phyloP scores from a whole-genome alignment of 1,284 basidiomycete genomes.

The Veloboletus limbatus region DNA sequence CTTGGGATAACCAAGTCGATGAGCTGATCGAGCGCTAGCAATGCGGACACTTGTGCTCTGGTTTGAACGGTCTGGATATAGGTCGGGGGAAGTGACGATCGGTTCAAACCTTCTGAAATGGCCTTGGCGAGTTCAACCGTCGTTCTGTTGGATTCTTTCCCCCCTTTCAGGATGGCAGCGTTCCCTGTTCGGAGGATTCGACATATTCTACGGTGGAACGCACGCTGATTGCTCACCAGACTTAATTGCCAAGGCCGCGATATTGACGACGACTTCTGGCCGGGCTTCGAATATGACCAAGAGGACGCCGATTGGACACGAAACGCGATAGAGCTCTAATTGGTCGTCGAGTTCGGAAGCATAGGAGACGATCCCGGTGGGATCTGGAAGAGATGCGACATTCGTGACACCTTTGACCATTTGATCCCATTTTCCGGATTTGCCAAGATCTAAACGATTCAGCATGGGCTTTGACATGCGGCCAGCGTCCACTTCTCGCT shows the following conservation, averaged over 20 bases:
- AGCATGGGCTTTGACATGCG: conserved; percentile 81
- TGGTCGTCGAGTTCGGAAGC: conserved; percentile 84
- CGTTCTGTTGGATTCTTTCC: conserved; percentile 87
- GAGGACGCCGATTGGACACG: conserved; percentile 95
- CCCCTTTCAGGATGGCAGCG: conserved; percentile 95
- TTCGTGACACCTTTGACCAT: conserved; percentile 91
- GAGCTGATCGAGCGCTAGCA: conserved; percentile 85
- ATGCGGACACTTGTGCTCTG: conserved; percentile 84
- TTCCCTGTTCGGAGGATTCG: conserved; percentile 57
- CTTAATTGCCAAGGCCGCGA: conserved; percentile 94
- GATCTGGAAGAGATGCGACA: conserved; percentile 83
- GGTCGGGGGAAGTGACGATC: conserved; percentile 70
- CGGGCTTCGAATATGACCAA: conserved; percentile 98
- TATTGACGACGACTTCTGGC: conserved; percentile 98
- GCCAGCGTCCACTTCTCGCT: conserved; percentile 74
- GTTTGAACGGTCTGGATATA: conserved; percentile 94
- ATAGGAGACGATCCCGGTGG: conserved; percentile 85
- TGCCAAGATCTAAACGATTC: conserved; percentile 83
- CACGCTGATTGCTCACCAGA: conserved; percentile 60
- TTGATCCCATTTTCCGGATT: conserved; percentile 88
- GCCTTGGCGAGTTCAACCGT: conserved; percentile 72
- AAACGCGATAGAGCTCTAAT: conserved; percentile 89
- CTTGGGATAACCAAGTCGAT: conserved; percentile 98
- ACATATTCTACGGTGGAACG: conserved; percentile 3
- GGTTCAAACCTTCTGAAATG: conserved; percentile 76